Conservation (phyloP, 2,329 filamentous ascomycete species). For the Graphiopsis chlorocephala region DNA sequence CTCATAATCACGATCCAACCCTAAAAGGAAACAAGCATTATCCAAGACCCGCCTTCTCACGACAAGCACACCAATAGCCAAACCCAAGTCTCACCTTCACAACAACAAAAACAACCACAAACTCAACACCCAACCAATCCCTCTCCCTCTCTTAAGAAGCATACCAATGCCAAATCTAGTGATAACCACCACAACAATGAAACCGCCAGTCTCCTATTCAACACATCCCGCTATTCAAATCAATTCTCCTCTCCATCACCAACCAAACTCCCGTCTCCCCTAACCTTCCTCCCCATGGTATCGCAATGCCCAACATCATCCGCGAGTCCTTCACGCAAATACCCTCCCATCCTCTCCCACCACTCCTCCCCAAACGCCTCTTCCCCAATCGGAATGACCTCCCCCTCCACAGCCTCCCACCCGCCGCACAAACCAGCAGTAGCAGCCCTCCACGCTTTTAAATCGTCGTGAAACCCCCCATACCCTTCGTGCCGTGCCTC, state of each 20-base stretch:
- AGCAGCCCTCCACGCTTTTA: not conserved
- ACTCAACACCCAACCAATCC: not conserved
- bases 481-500: not conserved
- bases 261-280: conserved; percentile 7
- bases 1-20: not conserved
- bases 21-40: not conserved
- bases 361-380: not conserved
- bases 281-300: not conserved
- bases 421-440: not conserved
- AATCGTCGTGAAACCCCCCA: not conserved
- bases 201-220: no score
- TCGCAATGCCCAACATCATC: not conserved
- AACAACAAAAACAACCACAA: not conserved
- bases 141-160: no score
- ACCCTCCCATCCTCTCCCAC: not conserved
- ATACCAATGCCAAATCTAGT: no score
- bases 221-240: no score
- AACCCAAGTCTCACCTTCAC: not conserved
- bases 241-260: not conserved
- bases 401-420: not conserved
- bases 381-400: not conserved
- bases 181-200: no score
- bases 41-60: not conserved
- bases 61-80: not conserved
- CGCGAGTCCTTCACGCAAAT: not conserved